These are phyloP conservation scores for Ogataea minuta DNA, from an alignment of 805 yeast genomes.

Conservation along the genomic window DNA sequence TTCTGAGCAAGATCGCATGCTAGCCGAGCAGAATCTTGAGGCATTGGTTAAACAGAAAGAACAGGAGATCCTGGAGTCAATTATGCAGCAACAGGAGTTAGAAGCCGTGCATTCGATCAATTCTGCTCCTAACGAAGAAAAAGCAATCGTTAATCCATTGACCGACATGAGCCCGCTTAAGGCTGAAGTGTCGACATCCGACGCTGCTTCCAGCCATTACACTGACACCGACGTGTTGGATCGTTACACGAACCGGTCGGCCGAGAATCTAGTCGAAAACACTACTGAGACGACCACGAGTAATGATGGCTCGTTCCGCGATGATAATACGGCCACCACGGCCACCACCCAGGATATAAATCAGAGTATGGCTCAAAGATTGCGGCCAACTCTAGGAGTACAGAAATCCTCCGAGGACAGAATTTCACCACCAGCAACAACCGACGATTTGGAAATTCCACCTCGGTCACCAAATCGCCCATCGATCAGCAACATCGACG, in stretches of 20 bases:
- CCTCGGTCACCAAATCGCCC: slow-evolving; percentile 8
- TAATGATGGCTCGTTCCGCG: slow-evolving; percentile 7
- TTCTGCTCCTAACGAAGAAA: slow-evolving; percentile 20
- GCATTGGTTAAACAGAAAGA: slow-evolving; percentile 27
- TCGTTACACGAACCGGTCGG: slow-evolving; percentile 8
- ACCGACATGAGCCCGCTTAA: neutral
- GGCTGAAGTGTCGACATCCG: slow-evolving; percentile 1
- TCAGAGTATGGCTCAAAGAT: slow-evolving; percentile 45
- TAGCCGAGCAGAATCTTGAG: slow-evolving; percentile 30
- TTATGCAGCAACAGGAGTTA: slow-evolving; percentile 21
- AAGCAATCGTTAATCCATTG: slow-evolving; percentile 5
- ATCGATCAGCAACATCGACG: slow-evolving; percentile 3
- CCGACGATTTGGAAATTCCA: slow-evolving; percentile 26
- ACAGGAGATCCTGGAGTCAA: slow-evolving; percentile 28
- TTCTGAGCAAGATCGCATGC: slow-evolving; percentile 21
- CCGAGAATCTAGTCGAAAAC: slow-evolving; percentile 4
- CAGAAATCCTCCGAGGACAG: slow-evolving; percentile 9
- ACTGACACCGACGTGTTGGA: slow-evolving; percentile 14
- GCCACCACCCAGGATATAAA: slow-evolving; percentile 11
- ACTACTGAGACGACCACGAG: slow-evolving; percentile 13
- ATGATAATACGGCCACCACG: slow-evolving; percentile 8
- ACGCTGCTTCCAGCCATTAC: slow-evolving; percentile 14
- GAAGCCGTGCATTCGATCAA: slow-evolving; percentile 13
- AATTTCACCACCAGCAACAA: slow-evolving; percentile 1
- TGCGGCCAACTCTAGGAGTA: slow-evolving; percentile 39